Conservation (phyloP, 345 rosid genomes). For the Draba incana region DNA sequence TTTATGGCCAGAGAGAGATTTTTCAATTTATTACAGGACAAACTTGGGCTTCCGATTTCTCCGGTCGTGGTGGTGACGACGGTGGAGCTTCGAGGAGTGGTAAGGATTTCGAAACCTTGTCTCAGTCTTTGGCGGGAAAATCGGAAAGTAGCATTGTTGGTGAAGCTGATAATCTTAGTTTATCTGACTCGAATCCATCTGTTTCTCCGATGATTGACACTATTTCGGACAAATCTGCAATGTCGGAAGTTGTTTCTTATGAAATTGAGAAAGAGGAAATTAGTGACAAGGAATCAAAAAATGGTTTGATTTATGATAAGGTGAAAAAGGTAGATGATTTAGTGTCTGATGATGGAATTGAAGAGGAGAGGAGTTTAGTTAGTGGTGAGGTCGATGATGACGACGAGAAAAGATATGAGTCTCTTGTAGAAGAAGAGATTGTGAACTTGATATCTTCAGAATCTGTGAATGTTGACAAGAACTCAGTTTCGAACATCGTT, state of each 20-base stretch:
- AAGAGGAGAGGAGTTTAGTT: constrained; percentile 30
- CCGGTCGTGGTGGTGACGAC: constrained; percentile 39
- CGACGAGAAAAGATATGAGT: background rate
- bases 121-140: constrained; percentile 33
- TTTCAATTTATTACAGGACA: constrained; percentile 24
- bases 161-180: background rate
- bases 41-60: constrained; percentile 39
- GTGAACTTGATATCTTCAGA: constrained; percentile 44
- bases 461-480: constrained; percentile 39
- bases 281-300: constrained; percentile 28
- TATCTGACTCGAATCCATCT: constrained; percentile 17
- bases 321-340: constrained; percentile 36
- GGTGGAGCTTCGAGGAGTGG: constrained; percentile 54
- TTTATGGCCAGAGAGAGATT: constrained; percentile 14
- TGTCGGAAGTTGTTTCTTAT: constrained; percentile 25
- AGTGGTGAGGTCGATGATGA: constrained; percentile 15
- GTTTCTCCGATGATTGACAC: constrained; percentile 16
- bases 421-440: constrained; percentile 22
- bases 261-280: constrained; percentile 27
- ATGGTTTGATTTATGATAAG: constrained; percentile 33
- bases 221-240: no score
- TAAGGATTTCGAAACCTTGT: constrained; percentile 52
- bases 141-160: constrained; percentile 8
- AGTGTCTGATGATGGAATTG: constrained; percentile 32
- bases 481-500: constrained; percentile 30